These are phyloP conservation scores for Lactifluus pinguis DNA, from an alignment of 768 basidiomycete species.

Conservation along the genomic window DNA sequence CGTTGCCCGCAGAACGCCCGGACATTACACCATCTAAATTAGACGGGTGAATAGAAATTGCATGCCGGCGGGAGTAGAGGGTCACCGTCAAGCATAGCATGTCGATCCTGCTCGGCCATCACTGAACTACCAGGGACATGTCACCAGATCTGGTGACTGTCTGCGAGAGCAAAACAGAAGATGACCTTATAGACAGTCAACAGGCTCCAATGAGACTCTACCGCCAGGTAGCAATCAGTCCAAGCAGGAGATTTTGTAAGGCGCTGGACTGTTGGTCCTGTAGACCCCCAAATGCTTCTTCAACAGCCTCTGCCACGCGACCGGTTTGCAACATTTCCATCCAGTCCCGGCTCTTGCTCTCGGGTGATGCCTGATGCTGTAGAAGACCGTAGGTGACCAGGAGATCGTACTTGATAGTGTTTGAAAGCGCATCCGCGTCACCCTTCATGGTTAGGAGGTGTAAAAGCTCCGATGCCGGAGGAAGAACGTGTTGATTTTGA, in stretches of 20 bases:
- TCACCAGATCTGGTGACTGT: neutral
- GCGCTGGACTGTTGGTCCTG: neutral
- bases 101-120: neutral
- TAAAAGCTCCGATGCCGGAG: constrained; percentile 17
- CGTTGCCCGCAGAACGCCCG: neutral
- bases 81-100: neutral
- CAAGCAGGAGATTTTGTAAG: constrained; percentile 3
- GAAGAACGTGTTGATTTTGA: constrained; percentile 7
- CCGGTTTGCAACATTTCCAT: constrained; percentile 15
- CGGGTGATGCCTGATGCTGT: constrained; percentile 16
- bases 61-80: neutral
- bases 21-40: neutral
- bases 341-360: constrained; percentile 15
- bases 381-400: constrained; percentile 23
- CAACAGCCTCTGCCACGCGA: constrained; percentile 10
- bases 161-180: neutral
- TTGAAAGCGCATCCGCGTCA: neutral
- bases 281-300: constrained; percentile 8
- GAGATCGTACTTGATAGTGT: constrained; percentile 23
- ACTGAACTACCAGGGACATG: neutral
- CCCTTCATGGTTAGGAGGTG: constrained; percentile 12
- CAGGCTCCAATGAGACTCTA: neutral
- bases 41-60: neutral
- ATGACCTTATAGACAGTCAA: too few species aligned
- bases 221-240: constrained; percentile 14